Evolutionary conservation across 2,329 filamentous ascomycete genomes (phyloP).

Genomic region (Talaromyces sp.): DNA sequence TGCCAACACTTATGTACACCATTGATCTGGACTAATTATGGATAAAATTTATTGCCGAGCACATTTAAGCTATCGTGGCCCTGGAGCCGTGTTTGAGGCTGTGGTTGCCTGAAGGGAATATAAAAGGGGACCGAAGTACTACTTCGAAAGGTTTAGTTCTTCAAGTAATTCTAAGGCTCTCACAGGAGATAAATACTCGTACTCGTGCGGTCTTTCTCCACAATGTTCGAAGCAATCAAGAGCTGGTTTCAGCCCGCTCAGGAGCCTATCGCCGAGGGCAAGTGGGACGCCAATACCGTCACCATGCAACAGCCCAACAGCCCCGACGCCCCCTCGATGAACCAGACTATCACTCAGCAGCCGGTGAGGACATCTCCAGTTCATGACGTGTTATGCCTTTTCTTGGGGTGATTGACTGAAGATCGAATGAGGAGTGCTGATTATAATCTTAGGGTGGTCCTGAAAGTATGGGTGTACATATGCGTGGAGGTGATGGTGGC

Average conservation of each 20-base stretch:
- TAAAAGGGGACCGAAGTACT: neutral
- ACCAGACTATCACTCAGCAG: constrained; percentile 12
- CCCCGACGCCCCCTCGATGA: constrained; percentile 11
- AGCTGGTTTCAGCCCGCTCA: constrained; percentile 10
- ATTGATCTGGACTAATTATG: neutral
- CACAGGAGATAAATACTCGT: too few species aligned
- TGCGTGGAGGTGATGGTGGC: constrained; percentile 16
- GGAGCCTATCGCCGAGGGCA: constrained; percentile 6
- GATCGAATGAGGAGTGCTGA: neutral
- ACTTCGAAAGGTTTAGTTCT: neutral
- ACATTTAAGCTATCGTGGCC: neutral
- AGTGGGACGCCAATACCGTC: constrained; percentile 15
- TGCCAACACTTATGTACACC: neutral
- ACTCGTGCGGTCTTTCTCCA: neutral
- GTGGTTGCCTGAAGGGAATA: neutral
- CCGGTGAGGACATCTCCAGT: constrained; percentile 5
- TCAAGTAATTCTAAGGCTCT: neutral
- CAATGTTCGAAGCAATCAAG: constrained; percentile 14
- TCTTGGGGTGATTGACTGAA: neutral
- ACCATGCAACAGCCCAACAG: constrained; percentile 14
- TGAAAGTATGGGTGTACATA: constrained; percentile 13
- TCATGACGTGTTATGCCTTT: neutral
- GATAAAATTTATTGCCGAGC: neutral
- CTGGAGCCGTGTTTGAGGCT: neutral
- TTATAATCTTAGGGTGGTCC: constrained; percentile 1